These are phyloP conservation scores for California macrophylla DNA, from an alignment of 441 rosid genomes.

Conservation along the genomic window DNA sequence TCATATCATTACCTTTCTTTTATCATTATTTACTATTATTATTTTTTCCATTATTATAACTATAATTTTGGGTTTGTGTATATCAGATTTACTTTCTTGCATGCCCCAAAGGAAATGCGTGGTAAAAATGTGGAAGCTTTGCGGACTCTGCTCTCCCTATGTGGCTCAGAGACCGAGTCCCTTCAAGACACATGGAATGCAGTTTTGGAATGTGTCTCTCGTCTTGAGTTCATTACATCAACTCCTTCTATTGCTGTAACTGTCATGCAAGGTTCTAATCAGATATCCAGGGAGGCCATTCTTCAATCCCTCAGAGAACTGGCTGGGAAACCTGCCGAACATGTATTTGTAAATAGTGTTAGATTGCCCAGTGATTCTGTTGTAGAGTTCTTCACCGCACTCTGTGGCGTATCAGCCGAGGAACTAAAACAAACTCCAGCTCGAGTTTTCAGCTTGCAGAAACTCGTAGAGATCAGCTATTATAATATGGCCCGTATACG, in stretches of 20 bases:
- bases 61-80: slow-evolving; percentile 19
- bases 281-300: slow-evolving; percentile 94
- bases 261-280: slow-evolving; percentile 97
- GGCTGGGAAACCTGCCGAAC: slow-evolving; percentile 93
- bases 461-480: slow-evolving; percentile 98
- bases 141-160: slow-evolving; percentile 68
- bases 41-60: neutral
- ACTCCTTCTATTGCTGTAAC: slow-evolving; percentile 88
- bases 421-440: slow-evolving; percentile 96
- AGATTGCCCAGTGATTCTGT: slow-evolving; percentile 88
- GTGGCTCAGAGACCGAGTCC: slow-evolving; percentile 69
- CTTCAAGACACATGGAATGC: slow-evolving; percentile 99
- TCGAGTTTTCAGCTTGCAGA: slow-evolving; percentile 98
- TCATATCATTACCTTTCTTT: neutral
- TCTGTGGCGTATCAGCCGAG: slow-evolving; percentile 97
- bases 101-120: slow-evolving; percentile 97
- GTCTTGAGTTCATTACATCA: slow-evolving; percentile 89
- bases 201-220: slow-evolving; percentile 94
- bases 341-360: slow-evolving; percentile 85
- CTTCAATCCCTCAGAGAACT: slow-evolving; percentile 83
- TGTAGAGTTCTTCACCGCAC: slow-evolving; percentile 97
- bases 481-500: slow-evolving; percentile 99
- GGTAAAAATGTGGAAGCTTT: slow-evolving; percentile 96
- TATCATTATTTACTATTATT: slow-evolving; percentile 14
- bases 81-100: slow-evolving; percentile 95